Base-by-base conservation (phyloP, 352 stramenopile genomes). In the Thalassiosira mediterranea region DNA sequence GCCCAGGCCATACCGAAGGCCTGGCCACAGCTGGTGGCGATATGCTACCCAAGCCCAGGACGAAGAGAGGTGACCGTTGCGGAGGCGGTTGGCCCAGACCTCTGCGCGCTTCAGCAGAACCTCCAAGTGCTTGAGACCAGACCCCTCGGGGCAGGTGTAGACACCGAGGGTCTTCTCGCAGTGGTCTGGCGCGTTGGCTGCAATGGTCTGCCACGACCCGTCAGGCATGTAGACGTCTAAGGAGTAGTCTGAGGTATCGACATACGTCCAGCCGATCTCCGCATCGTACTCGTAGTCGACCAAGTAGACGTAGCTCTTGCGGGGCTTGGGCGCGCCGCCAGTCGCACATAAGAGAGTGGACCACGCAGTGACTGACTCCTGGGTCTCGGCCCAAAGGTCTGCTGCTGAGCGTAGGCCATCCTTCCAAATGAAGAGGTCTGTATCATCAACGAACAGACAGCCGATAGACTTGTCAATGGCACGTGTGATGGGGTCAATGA, bases 21-120 rank as follows among this genome's bases (percentile, higher is more conserved):
- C 65, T 15, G 65, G 42, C 65, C 53, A 74, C 8, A 74, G n/a
- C 23, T 74, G 46, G 13, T 48, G 49, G 11, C 23, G 28, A 17
- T 63, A 72, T 1, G 49, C 34, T 29, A 62, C 19, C 63, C 63
- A 72, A 0, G 3, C 42, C 11, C 53, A 40, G 8, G 8, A 13
- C 1, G 49, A 19, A 1, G 48, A 26, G 3, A 72, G 63, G 23
- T 72, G 63, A 4, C 38, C 40, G 42, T 67, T 67, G 0, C 10
- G 21, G 5, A 40, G 21, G 15, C 25, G 37, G 5, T 15, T 15
- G 11, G 21, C 29, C 63, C 63, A 65, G 2, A 54, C 54, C 1
- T 44, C 13, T 0, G 58, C 15, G 13, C 51, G 34, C 3, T 51
- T 37, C 5, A 29, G 13, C 13, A 66, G 56, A 4, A 23, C n/a